A percentile compares a stretch with the other conserved stretches of the same genome.
Conservation (phyloP, 1,139 yeast species). For the Protomyces arabidopsidicola region DNA sequence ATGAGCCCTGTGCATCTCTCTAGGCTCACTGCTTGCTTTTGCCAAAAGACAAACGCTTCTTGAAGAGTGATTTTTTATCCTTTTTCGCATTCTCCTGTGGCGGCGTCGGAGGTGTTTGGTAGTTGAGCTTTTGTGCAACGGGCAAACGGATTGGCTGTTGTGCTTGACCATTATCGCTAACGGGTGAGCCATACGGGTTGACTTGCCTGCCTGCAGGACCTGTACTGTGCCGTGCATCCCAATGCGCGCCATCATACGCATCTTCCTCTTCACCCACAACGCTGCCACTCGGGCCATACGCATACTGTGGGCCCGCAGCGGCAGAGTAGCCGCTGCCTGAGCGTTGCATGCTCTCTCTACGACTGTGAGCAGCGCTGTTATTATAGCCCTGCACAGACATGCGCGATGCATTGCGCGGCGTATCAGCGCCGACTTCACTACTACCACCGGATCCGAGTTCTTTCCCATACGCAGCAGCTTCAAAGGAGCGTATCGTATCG, state of each 20-base stretch:
- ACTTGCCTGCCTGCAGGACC: constrained; percentile 2
- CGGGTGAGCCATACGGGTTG: constrained; percentile 20
- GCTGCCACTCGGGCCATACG: constrained; percentile 8
- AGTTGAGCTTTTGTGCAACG: constrained; percentile 11
- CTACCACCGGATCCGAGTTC: constrained; percentile 10
- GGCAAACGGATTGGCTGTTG: constrained; percentile 3
- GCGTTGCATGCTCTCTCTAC: constrained; percentile 1
- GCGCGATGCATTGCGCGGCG: constrained; percentile 5
- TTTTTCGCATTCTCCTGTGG: constrained; percentile 14
- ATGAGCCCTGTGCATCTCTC: background rate
- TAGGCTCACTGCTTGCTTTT: constrained; percentile 14
- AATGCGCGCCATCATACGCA: background rate
- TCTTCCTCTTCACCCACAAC: constrained; percentile 10
- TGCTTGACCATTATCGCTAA: constrained; percentile 17
- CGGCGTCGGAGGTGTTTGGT: constrained; percentile 19
- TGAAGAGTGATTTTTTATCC: constrained; percentile 18
- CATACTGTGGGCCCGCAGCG: constrained; percentile 11
- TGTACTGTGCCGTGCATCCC: background rate
- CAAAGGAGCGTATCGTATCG: constrained; percentile 89
- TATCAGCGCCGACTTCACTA: constrained; percentile 5
- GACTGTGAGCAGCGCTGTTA: background rate
- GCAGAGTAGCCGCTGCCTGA: constrained; percentile 4
- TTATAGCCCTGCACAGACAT: constrained; percentile 1
- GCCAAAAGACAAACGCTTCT: constrained; percentile 21
- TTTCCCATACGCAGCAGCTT: constrained; percentile 59